These are phyloP conservation scores for Diplodia mutila DNA, from an alignment of 2,329 filamentous ascomycete genomes.

Conservation along the genomic window DNA sequence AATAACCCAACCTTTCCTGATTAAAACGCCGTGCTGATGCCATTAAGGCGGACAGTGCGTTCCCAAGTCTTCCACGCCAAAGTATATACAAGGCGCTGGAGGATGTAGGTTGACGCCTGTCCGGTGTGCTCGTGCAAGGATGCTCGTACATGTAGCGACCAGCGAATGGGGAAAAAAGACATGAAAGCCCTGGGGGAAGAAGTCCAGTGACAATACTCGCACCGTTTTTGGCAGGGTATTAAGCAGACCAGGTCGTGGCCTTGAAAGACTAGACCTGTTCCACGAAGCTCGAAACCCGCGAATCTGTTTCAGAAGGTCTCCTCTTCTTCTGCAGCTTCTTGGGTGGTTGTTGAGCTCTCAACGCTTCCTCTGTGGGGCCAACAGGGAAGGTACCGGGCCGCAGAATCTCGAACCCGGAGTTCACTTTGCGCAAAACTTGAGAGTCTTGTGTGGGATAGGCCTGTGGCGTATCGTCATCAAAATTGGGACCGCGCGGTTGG, in stretches of 20 bases:
- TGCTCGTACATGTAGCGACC: conserved; percentile 16
- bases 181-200: background rate
- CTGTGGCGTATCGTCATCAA: conserved; percentile 38
- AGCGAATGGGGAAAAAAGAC: background rate
- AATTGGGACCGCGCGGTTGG: conserved; percentile 42
- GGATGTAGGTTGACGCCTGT: background rate
- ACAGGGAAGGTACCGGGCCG: conserved; percentile 43
- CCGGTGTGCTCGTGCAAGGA: conserved; percentile 6
- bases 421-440: conserved; percentile 46
- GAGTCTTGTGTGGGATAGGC: conserved; percentile 34
- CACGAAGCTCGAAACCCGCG: conserved; percentile 41
- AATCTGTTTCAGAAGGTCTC: conserved; percentile 35
- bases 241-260: background rate
- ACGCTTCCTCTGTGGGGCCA: conserved; percentile 32
- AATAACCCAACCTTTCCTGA: background rate
- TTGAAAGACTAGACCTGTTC: conserved; percentile 40
- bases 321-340: conserved; percentile 51
- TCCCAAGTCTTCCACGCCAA: background rate
- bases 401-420: conserved; percentile 48
- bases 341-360: conserved; percentile 40
- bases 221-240: conserved; percentile 2
- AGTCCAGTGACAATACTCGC: background rate
- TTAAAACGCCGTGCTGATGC: conserved; percentile 16
- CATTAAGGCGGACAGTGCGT: conserved; percentile 8
- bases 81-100: conserved; percentile 10